Conservation (phyloP, 768 basidiomycete genomes). For the Naematelia aurantialba region DNA sequence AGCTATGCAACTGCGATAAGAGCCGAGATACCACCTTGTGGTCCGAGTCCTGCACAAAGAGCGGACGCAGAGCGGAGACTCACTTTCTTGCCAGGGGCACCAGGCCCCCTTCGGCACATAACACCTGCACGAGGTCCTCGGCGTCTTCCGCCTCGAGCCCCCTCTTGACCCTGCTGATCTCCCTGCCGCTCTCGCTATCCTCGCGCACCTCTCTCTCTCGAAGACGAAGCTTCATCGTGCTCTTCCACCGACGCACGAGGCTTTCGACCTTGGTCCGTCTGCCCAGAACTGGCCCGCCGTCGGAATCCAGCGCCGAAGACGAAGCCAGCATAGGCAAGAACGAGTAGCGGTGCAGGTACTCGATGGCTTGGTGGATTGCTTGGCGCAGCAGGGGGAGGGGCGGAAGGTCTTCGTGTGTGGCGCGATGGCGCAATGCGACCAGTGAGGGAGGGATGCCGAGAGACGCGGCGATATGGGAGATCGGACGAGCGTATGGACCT, state of each 20-base stretch:
- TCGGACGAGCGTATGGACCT: constrained; percentile 80
- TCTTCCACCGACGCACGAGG: constrained; percentile 39
- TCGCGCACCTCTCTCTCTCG: constrained; percentile 51
- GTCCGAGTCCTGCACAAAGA: too few species aligned
- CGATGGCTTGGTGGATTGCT: constrained; percentile 52
- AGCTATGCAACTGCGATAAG: too few species aligned
- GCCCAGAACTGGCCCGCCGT: constrained; percentile 59
- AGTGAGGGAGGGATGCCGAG: constrained; percentile 69
- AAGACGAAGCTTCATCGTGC: constrained; percentile 59
- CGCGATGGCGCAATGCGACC: constrained; percentile 65
- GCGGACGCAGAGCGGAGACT: constrained; percentile 28
- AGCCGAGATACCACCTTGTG: too few species aligned
- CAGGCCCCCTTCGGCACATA: constrained; percentile 68
- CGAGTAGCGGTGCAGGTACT: constrained; percentile 48
- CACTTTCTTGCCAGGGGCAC: constrained; percentile 84
- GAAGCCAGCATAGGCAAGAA: constrained; percentile 64
- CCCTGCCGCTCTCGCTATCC: constrained; percentile 47
- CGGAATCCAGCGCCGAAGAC: constrained; percentile 53
- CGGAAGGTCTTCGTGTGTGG: constrained; percentile 92
- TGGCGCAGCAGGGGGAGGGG: constrained; percentile 73
- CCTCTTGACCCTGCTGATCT: constrained; percentile 48
- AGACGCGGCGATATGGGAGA: constrained; percentile 79
- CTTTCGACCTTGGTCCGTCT: constrained; percentile 59
- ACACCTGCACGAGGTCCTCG: constrained; percentile 62
- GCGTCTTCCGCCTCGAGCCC: constrained; percentile 62